These are phyloP conservation scores for Cordyceps militaris DNA, from an alignment of 2,329 filamentous ascomycete genomes.

Conservation along the genomic window DNA sequence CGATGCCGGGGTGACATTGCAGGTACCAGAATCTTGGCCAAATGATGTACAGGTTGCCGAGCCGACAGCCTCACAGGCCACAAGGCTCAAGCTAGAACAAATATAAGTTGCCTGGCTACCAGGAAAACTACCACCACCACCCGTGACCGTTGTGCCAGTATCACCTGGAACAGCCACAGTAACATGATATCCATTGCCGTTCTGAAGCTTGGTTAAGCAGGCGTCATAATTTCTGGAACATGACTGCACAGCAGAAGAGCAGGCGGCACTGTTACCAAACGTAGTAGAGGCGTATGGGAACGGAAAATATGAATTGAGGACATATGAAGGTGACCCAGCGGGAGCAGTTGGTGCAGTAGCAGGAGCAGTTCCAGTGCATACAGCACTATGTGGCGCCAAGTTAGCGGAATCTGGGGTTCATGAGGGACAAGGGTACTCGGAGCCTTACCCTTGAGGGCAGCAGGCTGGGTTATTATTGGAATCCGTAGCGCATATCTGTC, in stretches of 20 bases:
- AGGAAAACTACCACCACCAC: constrained; percentile 35
- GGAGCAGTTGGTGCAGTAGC: constrained; percentile 30
- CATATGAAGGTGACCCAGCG: constrained; percentile 40
- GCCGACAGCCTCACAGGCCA: constrained; percentile 42
- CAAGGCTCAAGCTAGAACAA: constrained; percentile 47
- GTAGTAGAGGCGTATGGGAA: constrained; percentile 51
- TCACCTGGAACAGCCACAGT: constrained; percentile 50
- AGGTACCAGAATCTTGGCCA: constrained; percentile 15
- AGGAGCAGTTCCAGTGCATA: constrained; percentile 51
- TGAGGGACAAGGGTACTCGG: background rate
- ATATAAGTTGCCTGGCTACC: constrained; percentile 43
- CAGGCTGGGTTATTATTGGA: constrained; percentile 43
- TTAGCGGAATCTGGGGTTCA: constrained; percentile 11
- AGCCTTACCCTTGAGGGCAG: constrained; percentile 41
- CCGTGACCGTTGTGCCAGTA: constrained; percentile 45
- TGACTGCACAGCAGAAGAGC: constrained; percentile 42
- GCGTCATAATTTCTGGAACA: constrained; percentile 48
- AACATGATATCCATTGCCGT: constrained; percentile 39
- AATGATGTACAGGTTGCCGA: constrained; percentile 31
- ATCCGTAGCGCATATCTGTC: constrained; percentile 45
- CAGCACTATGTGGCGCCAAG: constrained; percentile 32
- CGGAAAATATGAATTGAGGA: constrained; percentile 51
- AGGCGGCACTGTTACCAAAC: constrained; percentile 44
- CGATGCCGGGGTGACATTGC: background rate
- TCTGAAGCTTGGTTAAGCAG: constrained; percentile 44